phyloP scores from a whole-genome alignment of 2,329 filamentous ascomycete species.

The Clonostachys rhizophaga region DNA sequence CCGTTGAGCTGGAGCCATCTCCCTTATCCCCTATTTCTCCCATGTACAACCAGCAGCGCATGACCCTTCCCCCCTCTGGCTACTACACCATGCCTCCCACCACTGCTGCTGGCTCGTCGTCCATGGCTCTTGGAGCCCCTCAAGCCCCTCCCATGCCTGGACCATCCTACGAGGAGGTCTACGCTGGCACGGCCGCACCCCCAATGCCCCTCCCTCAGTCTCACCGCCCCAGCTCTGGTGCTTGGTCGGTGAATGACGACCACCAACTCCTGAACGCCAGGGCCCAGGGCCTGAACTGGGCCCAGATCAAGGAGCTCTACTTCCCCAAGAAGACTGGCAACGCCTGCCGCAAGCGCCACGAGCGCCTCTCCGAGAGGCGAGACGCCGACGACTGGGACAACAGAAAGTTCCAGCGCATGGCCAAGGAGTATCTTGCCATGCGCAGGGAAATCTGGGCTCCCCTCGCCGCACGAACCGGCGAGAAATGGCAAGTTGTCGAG shows the following conservation, averaged over 20 bases:
- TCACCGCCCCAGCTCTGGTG: slow-evolving; percentile 54
- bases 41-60: slow-evolving; percentile 35
- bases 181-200: slow-evolving; percentile 22
- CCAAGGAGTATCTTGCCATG: slow-evolving; percentile 73
- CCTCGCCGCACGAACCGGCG: slow-evolving; percentile 69
- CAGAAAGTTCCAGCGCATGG: slow-evolving; percentile 68
- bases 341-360: slow-evolving; percentile 85
- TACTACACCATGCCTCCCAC: slow-evolving; percentile 41
- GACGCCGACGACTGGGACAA: slow-evolving; percentile 76
- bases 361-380: slow-evolving; percentile 73
- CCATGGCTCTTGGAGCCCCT: neutral
- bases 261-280: slow-evolving; percentile 67
- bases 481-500: slow-evolving; percentile 73
- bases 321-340: slow-evolving; percentile 77
- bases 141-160: slow-evolving; percentile 1
- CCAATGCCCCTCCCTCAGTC: slow-evolving; percentile 18
- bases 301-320: slow-evolving; percentile 69
- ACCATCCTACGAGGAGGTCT: slow-evolving; percentile 29
- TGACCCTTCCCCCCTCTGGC: slow-evolving; percentile 23
- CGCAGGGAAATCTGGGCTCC: slow-evolving; percentile 78
- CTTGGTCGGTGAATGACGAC: slow-evolving; percentile 74
- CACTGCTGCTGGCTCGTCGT: slow-evolving; percentile 2
- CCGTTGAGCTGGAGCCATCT: slow-evolving; percentile 32
- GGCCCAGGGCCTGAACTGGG: slow-evolving; percentile 76
- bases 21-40: slow-evolving; percentile 7